Base-by-base conservation (phyloP, 768 basidiomycete species). In the Russula olivacea region DNA sequence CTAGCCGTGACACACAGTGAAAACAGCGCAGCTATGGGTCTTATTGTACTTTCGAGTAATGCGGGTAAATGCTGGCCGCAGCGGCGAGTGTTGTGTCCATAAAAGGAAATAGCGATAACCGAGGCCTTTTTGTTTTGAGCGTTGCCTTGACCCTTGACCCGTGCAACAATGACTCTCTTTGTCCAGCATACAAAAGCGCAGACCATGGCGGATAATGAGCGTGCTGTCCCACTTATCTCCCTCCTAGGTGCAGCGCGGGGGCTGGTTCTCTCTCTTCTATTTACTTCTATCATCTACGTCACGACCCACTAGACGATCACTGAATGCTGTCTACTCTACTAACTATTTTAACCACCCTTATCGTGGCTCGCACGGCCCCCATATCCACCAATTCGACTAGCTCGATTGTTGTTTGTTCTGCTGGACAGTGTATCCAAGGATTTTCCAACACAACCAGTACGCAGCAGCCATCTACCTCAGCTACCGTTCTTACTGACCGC, bases 401-500 rank as follows among this genome's bases (percentile, higher is more conserved):
- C 61, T 74, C 85, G 47, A 76, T 78, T 69, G 84, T 91, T 61
- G 78, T 93, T 65, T 92, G 90, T 79, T 78, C 89, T 88, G 87
- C 90, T 72, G 90, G 90, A 68, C 89, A 93, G 87, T 92, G 91
- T 78, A 75, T 92, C 61, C 81, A 91, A 73, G 91, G 91, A 61
- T 82, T 76, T 74, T 83, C 88, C 36, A 91, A 92, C 71, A 82
- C 80, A 25, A 87, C 88, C 41, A 71, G 81, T 82, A 69, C 76
- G 88, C 23, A 41, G 19, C 41, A 1, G 12, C 85, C 61, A 38
- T 76, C 40, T 34, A 34, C 17, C 21, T 61, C 43, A 47, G 50
- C 4, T 56, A 38, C 23, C 5, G 28, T 36, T 61, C 51, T 61
- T 15, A 21, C 47, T 47, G 30, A 52, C 45, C n/a, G 1, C 48